Evolutionary conservation across 306 rosid genomes (phyloP).

Genomic region (Quercus wislizeni): DNA sequence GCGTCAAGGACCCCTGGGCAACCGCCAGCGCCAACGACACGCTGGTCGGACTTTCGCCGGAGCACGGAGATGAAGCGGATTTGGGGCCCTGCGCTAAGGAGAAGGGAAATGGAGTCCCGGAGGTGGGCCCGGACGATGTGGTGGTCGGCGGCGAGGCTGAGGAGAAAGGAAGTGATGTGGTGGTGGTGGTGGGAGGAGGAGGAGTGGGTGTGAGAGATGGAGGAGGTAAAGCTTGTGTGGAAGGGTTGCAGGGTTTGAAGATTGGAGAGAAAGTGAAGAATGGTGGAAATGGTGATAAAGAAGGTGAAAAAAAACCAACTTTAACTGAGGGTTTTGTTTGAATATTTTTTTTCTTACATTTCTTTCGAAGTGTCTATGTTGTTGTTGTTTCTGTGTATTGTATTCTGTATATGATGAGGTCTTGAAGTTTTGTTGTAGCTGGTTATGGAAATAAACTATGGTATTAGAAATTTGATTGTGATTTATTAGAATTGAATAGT

Average conservation of each 20-base stretch:
- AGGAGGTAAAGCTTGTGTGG: slow-evolving; percentile 52
- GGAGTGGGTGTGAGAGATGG: slow-evolving; percentile 26
- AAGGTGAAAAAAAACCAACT: slow-evolving; percentile 36
- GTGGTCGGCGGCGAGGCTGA: slow-evolving; percentile 20
- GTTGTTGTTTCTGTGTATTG: not conserved
- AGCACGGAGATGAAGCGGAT: not conserved
- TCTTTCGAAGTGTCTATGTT: not conserved
- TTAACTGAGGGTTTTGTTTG: slow-evolving; percentile 55
- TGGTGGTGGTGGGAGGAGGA: slow-evolving; percentile 47
- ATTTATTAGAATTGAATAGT: too few relatives aligned
- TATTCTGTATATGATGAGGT: too few relatives aligned
- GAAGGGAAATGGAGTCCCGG: slow-evolving; percentile 21
- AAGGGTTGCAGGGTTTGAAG: slow-evolving; percentile 52
- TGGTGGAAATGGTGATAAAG: not conserved
- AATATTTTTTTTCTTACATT: not conserved
- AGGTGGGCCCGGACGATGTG: slow-evolving; percentile 11
- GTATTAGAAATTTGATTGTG: too few relatives aligned
- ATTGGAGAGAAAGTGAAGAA: slow-evolving; percentile 36
- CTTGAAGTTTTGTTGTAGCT: not conserved
- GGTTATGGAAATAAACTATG: too few relatives aligned
- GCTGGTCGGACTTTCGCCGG: slow-evolving; percentile 12
- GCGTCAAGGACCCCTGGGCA: slow-evolving; percentile 30
- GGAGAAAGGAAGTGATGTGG: slow-evolving; percentile 19
- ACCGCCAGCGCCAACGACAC: slow-evolving; percentile 1
- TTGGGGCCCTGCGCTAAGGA: slow-evolving; percentile 24